Conservation (phyloP, 441 rosid genomes). For the Pelargonium cotyledonis region DNA sequence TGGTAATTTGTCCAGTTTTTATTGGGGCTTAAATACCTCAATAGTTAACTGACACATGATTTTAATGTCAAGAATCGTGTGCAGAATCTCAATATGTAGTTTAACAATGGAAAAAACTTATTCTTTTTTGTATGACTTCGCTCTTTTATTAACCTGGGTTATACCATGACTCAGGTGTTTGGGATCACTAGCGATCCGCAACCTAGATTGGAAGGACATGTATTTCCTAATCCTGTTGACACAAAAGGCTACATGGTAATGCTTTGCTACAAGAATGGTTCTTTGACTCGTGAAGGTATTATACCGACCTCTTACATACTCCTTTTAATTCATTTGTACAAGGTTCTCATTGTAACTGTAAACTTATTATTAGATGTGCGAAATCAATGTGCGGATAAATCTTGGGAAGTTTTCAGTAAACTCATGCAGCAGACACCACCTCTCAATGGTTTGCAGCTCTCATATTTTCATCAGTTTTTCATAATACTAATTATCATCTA, state of each 20-base stretch:
- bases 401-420: constrained; percentile 76
- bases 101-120: no score
- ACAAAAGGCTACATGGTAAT: constrained; percentile 81
- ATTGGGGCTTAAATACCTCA: no score
- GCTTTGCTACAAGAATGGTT: constrained; percentile 77
- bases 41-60: no score
- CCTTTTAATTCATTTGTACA: neutral
- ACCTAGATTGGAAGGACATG: constrained; percentile 80
- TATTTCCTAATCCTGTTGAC: constrained; percentile 82
- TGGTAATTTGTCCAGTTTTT: no score
- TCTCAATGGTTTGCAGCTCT: constrained; percentile 46
- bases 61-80: no score
- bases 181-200: constrained; percentile 67
- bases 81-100: neutral
- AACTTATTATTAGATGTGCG: constrained; percentile 49
- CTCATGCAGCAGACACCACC: constrained; percentile 64
- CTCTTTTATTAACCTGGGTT: neutral
- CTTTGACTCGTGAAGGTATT: constrained; percentile 82
- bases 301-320: neutral
- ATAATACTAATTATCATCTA: constrained; percentile 12
- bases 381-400: constrained; percentile 48
- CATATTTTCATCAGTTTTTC: constrained; percentile 2
- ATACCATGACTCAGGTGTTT: constrained; percentile 47
- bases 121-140: no score
- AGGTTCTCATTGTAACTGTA: constrained; percentile 7